A percentile compares a stretch with the other conserved stretches of the same genome.
Conservation (phyloP, 148 eudicot genomes). For the Cornus florida region DNA sequence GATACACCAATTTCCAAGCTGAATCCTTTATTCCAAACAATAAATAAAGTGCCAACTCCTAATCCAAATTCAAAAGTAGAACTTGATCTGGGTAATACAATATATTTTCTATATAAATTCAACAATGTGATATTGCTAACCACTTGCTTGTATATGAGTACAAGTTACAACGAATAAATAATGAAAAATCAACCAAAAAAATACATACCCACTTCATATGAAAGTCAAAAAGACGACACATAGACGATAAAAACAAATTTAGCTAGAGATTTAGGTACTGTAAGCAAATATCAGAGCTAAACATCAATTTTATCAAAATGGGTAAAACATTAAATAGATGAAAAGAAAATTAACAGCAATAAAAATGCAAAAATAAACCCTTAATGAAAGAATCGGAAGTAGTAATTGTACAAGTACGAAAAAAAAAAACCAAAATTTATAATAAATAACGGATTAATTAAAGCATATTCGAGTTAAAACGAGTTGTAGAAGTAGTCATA, state of each 20-base stretch:
- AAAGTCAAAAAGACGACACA: not conserved
- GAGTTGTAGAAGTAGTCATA: not conserved
- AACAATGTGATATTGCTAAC: not conserved
- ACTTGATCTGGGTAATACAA: not conserved
- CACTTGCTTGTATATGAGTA: not conserved
- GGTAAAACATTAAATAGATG: not conserved
- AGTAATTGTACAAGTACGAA: no score
- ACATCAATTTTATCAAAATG: not conserved
- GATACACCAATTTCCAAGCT: not conserved
- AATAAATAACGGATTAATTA: not conserved
- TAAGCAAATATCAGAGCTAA: not conserved
- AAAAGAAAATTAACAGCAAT: not conserved
- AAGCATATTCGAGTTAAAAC: not conserved
- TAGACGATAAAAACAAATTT: not conserved
- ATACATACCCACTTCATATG: not conserved
- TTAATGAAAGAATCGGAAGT: not conserved
- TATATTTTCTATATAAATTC: not conserved
- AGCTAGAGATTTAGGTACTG: not conserved
- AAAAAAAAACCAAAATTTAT: not conserved
- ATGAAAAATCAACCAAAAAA: not conserved
- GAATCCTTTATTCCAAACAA: not conserved
- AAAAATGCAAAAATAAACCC: not conserved
- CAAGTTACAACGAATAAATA: not conserved
- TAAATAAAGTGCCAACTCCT: not conserved
- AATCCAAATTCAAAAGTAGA: not conserved